Evolutionary conservation across 2,329 filamentous ascomycete species (phyloP).

Genomic region (Curvularia verruculosa): DNA sequence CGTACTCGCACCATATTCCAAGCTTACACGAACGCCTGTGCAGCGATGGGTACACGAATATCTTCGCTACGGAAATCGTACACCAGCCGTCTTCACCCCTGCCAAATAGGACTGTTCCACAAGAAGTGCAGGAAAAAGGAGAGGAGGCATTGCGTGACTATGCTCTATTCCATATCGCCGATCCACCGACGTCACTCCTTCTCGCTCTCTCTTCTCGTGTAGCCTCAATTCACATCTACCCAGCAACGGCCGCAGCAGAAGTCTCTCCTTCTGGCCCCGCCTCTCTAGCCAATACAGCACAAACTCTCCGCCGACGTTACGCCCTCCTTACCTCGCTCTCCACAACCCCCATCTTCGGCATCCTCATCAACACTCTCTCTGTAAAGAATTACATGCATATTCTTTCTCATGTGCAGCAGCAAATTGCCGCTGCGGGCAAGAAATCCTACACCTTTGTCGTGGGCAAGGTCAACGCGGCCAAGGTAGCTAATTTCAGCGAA

Average conservation of each 20-base stretch:
- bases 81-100: constrained; percentile 80
- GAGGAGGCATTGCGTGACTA: constrained; percentile 65
- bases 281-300: constrained; percentile 59
- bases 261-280: constrained; percentile 27
- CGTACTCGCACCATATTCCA: constrained; percentile 77
- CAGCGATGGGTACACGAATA: constrained; percentile 68
- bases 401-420: constrained; percentile 72
- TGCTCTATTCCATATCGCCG: constrained; percentile 82
- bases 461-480: constrained; percentile 93
- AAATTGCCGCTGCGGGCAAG: constrained; percentile 82
- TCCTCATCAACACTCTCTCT: constrained; percentile 92
- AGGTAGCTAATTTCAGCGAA: constrained; percentile 95
- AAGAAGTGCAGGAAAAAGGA: constrained; percentile 52
- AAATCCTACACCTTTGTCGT: constrained; percentile 97
- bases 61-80: constrained; percentile 73
- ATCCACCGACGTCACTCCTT: constrained; percentile 80
- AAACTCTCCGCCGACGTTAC: constrained; percentile 80
- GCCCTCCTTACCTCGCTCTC: constrained; percentile 81
- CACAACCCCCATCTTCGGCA: constrained; percentile 84
- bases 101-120: constrained; percentile 78
- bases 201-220: constrained; percentile 87
- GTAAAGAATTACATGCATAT: constrained; percentile 89
- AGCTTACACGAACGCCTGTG: constrained; percentile 62
- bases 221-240: constrained; percentile 76
- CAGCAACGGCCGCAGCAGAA: constrained; percentile 54